A percentile compares a stretch with the other conserved stretches of the same genome.
phyloP scores from a whole-genome alignment of 164 flowering plant genomes.

The Kingdonia uniflora region DNA sequence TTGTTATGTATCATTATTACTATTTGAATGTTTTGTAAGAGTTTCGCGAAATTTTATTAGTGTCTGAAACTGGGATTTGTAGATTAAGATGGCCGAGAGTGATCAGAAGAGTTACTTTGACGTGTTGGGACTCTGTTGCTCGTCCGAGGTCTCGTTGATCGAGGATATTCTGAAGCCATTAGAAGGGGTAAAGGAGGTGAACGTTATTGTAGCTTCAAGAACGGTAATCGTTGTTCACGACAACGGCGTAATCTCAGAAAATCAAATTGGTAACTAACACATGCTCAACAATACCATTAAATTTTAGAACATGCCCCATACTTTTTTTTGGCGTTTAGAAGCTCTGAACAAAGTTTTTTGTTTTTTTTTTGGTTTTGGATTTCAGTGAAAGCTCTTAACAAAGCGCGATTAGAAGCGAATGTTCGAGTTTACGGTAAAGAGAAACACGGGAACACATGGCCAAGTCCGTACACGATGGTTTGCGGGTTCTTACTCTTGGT shows the following conservation, averaged over 20 bases:
- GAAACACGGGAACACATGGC: slow-evolving; percentile 49
- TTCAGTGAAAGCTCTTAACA: slow-evolving; percentile 71
- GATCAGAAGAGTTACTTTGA: slow-evolving; percentile 78
- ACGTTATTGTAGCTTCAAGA: slow-evolving; percentile 66
- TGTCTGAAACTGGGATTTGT: neutral
- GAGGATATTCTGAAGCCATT: slow-evolving; percentile 52
- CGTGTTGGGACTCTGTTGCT: slow-evolving; percentile 77
- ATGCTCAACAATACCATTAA: no score
- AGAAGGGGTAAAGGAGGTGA: slow-evolving; percentile 55
- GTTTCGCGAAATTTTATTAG: no score
- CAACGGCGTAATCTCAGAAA: slow-evolving; percentile 40
- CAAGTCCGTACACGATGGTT: slow-evolving; percentile 56
- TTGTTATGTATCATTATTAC: no score
- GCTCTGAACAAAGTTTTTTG: no score
- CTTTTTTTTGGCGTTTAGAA: no score
- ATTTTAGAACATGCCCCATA: neutral
- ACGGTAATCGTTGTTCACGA: slow-evolving; percentile 84
- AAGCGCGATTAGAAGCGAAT: slow-evolving; percentile 78
- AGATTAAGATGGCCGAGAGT: slow-evolving; percentile 18
- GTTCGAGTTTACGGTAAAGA: slow-evolving; percentile 39
- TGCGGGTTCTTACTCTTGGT: slow-evolving; percentile 42
- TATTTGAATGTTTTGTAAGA: no score
- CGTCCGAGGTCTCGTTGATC: slow-evolving; percentile 65
- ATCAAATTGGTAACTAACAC: slow-evolving; percentile 52
- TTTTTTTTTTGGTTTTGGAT: neutral